A percentile compares a stretch with the other conserved stretches of the same genome.
Evolutionary conservation across 1,139 yeast genomes (phyloP).

Genomic region (Blastobotrys serpentis): DNA sequence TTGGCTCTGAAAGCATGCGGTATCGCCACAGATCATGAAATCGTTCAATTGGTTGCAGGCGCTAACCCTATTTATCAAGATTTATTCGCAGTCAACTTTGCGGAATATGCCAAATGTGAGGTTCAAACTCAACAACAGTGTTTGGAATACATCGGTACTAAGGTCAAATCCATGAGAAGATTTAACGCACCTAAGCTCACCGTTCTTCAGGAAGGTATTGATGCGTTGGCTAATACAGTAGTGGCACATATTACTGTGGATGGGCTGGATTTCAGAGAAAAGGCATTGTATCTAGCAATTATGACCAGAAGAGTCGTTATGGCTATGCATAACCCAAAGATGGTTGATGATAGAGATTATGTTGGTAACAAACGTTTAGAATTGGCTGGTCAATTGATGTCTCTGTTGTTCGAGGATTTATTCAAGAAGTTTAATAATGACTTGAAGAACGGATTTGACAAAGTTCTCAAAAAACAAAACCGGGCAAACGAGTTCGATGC

Average conservation of each 20-base stretch:
- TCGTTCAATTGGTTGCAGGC: conserved; percentile 92
- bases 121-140: conserved; percentile 94
- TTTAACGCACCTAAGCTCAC: conserved; percentile 78
- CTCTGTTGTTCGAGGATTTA: conserved; percentile 90
- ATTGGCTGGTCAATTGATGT: conserved; percentile 95
- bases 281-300: conserved; percentile 89
- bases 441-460: conserved; percentile 91
- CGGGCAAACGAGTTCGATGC: conserved; percentile 97
- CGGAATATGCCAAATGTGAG: conserved; percentile 85
- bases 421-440: conserved; percentile 94
- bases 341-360: conserved; percentile 97
- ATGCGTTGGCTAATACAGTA: conserved; percentile 93
- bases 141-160: conserved; percentile 80
- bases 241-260: conserved; percentile 91
- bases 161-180: conserved; percentile 90
- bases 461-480: conserved; percentile 88
- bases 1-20: conserved; percentile 95
- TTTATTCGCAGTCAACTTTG: conserved; percentile 85
- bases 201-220: conserved; percentile 89
- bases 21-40: conserved; percentile 85
- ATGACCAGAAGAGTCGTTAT: conserved; percentile 95
- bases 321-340: conserved; percentile 92
- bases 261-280: conserved; percentile 86
- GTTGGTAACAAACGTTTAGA: conserved; percentile 98
- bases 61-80: conserved; percentile 85